Evolutionary conservation across 1,284 basidiomycete species (phyloP).

Genomic region (Cryptococcus sp.): DNA sequence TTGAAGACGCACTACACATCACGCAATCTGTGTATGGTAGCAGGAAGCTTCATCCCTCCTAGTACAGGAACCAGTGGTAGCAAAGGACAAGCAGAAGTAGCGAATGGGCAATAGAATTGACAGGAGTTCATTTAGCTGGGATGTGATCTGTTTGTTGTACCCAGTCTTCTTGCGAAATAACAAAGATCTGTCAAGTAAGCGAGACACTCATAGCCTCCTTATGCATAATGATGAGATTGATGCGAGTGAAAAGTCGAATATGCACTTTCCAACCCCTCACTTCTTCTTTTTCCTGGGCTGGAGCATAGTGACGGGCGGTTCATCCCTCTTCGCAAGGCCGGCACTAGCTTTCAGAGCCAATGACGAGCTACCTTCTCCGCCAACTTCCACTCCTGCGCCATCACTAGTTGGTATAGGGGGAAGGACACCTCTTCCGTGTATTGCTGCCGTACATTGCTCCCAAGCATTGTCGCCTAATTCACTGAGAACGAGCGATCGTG

Average conservation of each 20-base stretch:
- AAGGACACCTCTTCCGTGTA: constrained; percentile 25
- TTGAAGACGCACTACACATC: constrained; percentile 91
- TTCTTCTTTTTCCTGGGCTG: constrained; percentile 53
- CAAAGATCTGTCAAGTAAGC: too few relatives aligned
- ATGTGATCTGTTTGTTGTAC: too few relatives aligned
- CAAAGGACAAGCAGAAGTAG: too few relatives aligned
- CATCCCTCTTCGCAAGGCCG: constrained; percentile 15
- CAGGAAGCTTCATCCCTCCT: constrained; percentile 61
- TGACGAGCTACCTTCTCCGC: constrained; percentile 6
- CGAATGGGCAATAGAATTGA: not conserved
- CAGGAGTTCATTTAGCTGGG: not conserved
- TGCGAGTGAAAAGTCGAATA: not conserved
- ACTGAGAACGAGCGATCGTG: constrained; percentile 48
- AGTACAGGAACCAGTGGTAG: constrained; percentile 12
- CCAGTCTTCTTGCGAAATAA: too few relatives aligned
- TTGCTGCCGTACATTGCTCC: constrained; percentile 18
- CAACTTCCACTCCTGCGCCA: constrained; percentile 12
- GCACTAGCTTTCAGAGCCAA: too few relatives aligned
- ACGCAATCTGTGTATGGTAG: constrained; percentile 87
- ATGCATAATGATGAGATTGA: too few relatives aligned
- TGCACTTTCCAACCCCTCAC: not conserved
- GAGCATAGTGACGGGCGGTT: constrained; percentile 49
- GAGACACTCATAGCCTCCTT: too few relatives aligned
- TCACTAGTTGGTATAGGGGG: not conserved
- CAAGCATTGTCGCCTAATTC: constrained; percentile 43